Percentiles rank a stretch among this genome's conserved stretches.
These are phyloP conservation scores for Hypoxylon perforatum DNA, from an alignment of 495 filamentous ascomycete genomes.

Conservation along the genomic window DNA sequence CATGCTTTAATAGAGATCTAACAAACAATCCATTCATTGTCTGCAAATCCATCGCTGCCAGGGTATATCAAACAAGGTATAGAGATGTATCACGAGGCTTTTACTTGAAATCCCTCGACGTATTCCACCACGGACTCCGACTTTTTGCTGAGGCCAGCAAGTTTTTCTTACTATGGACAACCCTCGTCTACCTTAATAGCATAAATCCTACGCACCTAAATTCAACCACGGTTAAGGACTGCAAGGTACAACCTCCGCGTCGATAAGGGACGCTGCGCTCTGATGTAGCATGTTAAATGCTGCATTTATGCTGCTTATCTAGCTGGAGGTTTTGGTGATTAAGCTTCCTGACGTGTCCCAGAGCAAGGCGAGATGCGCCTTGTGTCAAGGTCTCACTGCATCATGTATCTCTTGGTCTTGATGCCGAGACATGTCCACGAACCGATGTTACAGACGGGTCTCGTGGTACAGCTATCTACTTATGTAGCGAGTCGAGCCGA, in stretches of 20 bases:
- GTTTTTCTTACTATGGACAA: neutral
- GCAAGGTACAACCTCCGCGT: conserved; percentile 19
- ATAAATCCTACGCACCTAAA: conserved; percentile 16
- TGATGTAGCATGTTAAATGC: conserved; percentile 14
- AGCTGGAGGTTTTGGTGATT: conserved; percentile 24
- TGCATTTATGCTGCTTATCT: conserved; percentile 16
- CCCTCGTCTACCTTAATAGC: neutral
- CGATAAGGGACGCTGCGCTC: conserved; percentile 8
- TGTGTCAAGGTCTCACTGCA: conserved; percentile 44
- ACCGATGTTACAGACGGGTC: conserved; percentile 38
- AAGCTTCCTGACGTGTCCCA: conserved; percentile 41
- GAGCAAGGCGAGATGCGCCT: conserved; percentile 38
- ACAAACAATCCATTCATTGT: conserved; percentile 13
- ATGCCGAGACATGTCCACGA: conserved; percentile 43
- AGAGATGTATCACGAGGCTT: conserved; percentile 12
- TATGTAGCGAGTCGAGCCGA: conserved; percentile 24
- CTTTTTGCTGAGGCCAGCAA: conserved; percentile 6
- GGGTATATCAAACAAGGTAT: conserved; percentile 7
- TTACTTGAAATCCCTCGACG: conserved; percentile 9
- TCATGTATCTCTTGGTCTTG: conserved; percentile 33
- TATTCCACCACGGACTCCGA: conserved; percentile 7
- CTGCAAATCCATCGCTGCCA: conserved; percentile 14
- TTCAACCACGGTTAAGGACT: conserved; percentile 14
- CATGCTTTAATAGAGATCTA: conserved; percentile 10
- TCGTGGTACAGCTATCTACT: conserved; percentile 40